A percentile compares a stretch with the other conserved stretches of the same genome.
phyloP scores from a whole-genome alignment of 2,329 filamentous ascomycete species.

The Pleurostoma richardsiae region DNA sequence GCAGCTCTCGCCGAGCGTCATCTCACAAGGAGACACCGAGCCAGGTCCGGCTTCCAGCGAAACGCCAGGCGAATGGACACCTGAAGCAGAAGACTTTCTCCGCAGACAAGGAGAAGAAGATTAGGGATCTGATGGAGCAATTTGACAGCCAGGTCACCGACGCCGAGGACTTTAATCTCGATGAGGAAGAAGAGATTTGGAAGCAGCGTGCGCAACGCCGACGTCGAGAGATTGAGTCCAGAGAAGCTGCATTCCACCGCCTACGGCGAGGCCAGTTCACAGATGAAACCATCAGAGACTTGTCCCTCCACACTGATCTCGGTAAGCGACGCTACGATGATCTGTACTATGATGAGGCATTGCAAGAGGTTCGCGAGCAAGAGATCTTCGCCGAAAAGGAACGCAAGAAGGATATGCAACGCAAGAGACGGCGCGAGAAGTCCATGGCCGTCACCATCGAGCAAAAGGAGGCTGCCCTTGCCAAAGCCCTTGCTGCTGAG shows the following conservation, averaged over 20 bases:
- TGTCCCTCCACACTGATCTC: constrained; percentile 62
- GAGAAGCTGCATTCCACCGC: constrained; percentile 61
- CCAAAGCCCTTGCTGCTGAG: constrained; percentile 70
- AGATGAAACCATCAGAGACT: constrained; percentile 52
- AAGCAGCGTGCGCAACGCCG: constrained; percentile 61
- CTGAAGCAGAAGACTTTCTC: constrained; percentile 44
- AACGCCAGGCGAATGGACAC: constrained; percentile 56
- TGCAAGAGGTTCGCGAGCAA: constrained; percentile 81
- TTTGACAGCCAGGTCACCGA: constrained; percentile 35
- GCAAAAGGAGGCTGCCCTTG: constrained; percentile 77
- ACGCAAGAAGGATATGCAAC: constrained; percentile 99
- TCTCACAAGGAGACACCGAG: constrained; percentile 31
- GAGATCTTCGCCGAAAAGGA: constrained; percentile 95
- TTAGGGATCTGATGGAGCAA: constrained; percentile 58
- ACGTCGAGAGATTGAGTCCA: constrained; percentile 56
- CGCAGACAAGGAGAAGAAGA: constrained; percentile 60
- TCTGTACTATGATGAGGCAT: constrained; percentile 72
- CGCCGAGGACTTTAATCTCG: constrained; percentile 36
- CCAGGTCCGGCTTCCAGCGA: constrained; percentile 42
- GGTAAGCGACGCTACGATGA: constrained; percentile 74
- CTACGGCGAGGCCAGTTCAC: constrained; percentile 56
- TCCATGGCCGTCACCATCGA: constrained; percentile 92
- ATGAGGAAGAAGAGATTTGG: constrained; percentile 39
- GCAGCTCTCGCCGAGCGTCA: constrained; percentile 42
- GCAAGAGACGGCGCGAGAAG: constrained; percentile 91